Evolutionary conservation across 1,284 basidiomycete genomes (phyloP).

Genomic region (Ustilago vetiveriae): DNA sequence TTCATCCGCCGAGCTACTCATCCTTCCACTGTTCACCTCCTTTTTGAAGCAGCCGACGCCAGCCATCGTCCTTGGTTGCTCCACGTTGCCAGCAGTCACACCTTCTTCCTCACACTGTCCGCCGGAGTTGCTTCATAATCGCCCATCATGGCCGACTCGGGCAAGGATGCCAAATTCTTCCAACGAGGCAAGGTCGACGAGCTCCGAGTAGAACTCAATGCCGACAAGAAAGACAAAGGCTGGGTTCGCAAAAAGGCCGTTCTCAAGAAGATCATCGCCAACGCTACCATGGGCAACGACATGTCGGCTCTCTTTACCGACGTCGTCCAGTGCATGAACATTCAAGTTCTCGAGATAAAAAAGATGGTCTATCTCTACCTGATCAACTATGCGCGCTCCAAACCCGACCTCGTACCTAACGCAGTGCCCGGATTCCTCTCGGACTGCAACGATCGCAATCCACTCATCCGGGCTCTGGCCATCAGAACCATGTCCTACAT

Average conservation of each 20-base stretch:
- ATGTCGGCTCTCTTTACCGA: conserved; percentile 91
- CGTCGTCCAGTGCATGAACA: conserved; percentile 82
- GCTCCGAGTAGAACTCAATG: conserved; percentile 61
- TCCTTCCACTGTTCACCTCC: not conserved
- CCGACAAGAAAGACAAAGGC: conserved; percentile 66
- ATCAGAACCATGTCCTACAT: conserved; percentile 97
- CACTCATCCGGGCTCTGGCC: conserved; percentile 88
- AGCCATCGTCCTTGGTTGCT: too few relatives aligned
- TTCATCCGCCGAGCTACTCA: not conserved
- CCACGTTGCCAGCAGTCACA: not conserved
- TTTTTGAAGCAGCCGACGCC: too few relatives aligned
- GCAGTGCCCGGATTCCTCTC: conserved; percentile 90
- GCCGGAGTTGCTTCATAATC: too few relatives aligned
- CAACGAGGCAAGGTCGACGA: conserved; percentile 65
- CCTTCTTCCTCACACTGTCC: too few relatives aligned
- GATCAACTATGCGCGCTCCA: conserved; percentile 87
- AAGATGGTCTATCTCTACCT: conserved; percentile 82
- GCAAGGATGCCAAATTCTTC: conserved; percentile 66
- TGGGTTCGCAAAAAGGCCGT: conserved; percentile 62
- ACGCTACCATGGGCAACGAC: conserved; percentile 71
- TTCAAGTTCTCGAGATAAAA: conserved; percentile 93
- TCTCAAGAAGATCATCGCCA: conserved; percentile 67
- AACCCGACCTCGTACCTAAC: conserved; percentile 85
- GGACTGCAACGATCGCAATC: conserved; percentile 90
- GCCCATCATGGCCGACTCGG: conserved; percentile 53